Conservation (phyloP, 768 basidiomycete species). For the Xerocomus spinulosus region DNA sequence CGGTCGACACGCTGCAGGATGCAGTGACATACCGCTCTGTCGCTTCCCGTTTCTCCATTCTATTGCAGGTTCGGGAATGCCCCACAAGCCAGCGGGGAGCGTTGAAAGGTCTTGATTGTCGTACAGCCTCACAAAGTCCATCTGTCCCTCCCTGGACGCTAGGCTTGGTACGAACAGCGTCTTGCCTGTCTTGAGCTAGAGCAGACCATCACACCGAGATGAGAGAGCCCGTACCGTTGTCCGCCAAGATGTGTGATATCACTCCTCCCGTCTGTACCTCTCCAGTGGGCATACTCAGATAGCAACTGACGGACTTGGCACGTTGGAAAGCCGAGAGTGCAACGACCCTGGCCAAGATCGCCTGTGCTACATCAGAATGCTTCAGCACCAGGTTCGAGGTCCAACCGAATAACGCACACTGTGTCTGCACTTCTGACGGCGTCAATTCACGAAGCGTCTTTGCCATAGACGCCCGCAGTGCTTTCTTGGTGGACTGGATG, state of each 20-base stretch:
- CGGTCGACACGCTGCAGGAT: neutral
- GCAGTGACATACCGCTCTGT: slow-evolving; percentile 43
- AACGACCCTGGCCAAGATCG: slow-evolving; percentile 45
- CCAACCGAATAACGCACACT: slow-evolving; percentile 43
- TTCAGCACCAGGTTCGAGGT: slow-evolving; percentile 2
- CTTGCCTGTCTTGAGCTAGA: slow-evolving; percentile 43
- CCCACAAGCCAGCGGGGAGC: slow-evolving; percentile 65
- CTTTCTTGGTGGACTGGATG: slow-evolving; percentile 43
- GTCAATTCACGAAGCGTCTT: slow-evolving; percentile 43
- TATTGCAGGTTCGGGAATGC: slow-evolving; percentile 61
- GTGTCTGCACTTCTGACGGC: slow-evolving; percentile 44
- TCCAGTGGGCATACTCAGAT: slow-evolving; percentile 72
- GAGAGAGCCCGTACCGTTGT: slow-evolving; percentile 39
- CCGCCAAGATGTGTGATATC: slow-evolving; percentile 47
- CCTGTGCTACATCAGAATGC: slow-evolving; percentile 17
- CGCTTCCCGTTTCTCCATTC: slow-evolving; percentile 44
- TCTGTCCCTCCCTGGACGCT: slow-evolving; percentile 38
- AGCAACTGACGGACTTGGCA: slow-evolving; percentile 60
- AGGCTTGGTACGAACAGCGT: slow-evolving; percentile 69
- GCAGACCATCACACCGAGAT: neutral
- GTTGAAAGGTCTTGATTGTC: slow-evolving; percentile 51
- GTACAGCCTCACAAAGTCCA: slow-evolving; percentile 67
- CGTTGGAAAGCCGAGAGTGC: slow-evolving; percentile 47
- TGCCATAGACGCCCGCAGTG: slow-evolving; percentile 48
- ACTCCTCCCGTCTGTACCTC: slow-evolving; percentile 60